Evolutionary conservation across 2,329 filamentous ascomycete species (phyloP), one percentile per base, ranked within the genome.

Genomic region (Alternaria brassicae): DNA sequence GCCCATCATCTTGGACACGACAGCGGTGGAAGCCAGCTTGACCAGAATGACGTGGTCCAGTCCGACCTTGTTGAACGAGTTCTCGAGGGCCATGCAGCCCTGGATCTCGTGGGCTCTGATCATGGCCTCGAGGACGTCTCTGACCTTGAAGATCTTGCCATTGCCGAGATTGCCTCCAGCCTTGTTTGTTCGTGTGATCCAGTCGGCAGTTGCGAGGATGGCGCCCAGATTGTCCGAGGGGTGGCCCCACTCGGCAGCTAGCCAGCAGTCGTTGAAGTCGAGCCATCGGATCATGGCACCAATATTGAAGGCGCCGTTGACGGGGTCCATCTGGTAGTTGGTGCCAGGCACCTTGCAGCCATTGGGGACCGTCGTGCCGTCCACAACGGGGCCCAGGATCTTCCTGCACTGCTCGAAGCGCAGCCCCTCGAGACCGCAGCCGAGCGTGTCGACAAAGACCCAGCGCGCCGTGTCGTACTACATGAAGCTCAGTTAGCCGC

Each of bases 181-280:
- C 68, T 94, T 86, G 82, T 95, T 96, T 66, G 94, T 97, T 72
- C 95, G 91, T 71, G 93, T 96, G 76, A 97, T 88, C 95, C 95
- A 99, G 84, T 99, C 95, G 61, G 95, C 92, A 52, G 97, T 93
- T 45, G 94, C 92, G 63, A 99, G 88, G 77, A 99, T 99, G 73
- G 94, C 95, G 65, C 95, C 95, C 70, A 99, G 81, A 85, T 99
- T 99, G 84, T 99, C 95, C 4, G 93, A 97, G 63, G 95, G 95
- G 81, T 99, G 95, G 59, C 95, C 95, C 95, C 95, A 99, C 83
- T 99, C 95, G 56, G 95, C 95, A 42, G 94, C 95, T 66, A 98
- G 86, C 95, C 94, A 99, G 88, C 95, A 98, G 86, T 99, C 95
- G 80, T 99, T 99, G 87, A 98, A 99, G 84, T 99, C 95, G 74